Base-by-base conservation (phyloP, 2,329 filamentous ascomycete species). In the Simplicillium aogashimaense region DNA sequence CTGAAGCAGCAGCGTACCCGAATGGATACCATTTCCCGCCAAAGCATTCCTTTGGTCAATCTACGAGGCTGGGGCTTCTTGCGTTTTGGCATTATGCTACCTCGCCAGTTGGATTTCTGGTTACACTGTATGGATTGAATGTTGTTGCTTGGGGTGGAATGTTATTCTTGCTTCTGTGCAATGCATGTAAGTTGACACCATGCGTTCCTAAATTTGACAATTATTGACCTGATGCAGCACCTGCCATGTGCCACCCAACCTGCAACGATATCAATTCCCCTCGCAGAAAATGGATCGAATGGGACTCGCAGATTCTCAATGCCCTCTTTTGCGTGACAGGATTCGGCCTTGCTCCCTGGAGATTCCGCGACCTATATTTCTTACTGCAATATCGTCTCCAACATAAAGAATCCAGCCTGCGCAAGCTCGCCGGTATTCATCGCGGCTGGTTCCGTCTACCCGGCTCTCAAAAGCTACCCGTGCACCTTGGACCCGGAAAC, bases 141-240 rank as follows among this genome's bases (percentile, higher is more conserved):
- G 74, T 94, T 15, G 76, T 94, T 9, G 88, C 84, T 1, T 94
- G 87, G 87, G 87, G 87, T 38, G 86, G 83, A 43, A 94, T 94
- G 87, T 70, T 94, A 29, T 94, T 94, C 61, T 66, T 94, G 14
- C 68, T 95, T 2, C 76, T 94, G 18, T 83, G 81, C 65, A 86
- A 87, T 52, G 86, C 73, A 15, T 41, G 52, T 55, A 44, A 47
- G 52, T 41, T 37, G 6, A 12, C 12, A n/a, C 18, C 29, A 28
- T n/a, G 18, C 15, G 3, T 25, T 10, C 30, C 14, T 14, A 20
- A 35, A 12, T 25, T 34, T 38, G 14, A 44, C 17, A 43, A 32
- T 17, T 17, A 43, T 33, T 39, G 15, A 41, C 33, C 13, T 34
- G 28, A 30, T 39, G 29, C 29, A 41, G 67, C 76, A 3, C 80